Base-by-base conservation (phyloP, 306 rosid genomes). In the Carpinus fangiana region DNA sequence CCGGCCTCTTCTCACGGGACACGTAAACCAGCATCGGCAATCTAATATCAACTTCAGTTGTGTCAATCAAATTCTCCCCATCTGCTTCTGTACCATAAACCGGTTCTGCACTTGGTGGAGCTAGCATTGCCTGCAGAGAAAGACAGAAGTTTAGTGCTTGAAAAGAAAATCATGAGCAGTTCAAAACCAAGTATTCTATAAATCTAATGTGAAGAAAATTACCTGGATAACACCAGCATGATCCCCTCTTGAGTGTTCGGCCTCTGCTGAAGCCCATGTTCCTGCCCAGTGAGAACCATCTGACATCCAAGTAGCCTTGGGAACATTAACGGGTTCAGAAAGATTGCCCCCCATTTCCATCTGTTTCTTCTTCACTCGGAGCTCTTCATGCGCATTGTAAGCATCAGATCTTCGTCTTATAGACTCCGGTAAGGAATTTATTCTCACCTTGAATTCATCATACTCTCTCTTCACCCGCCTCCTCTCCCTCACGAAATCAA, bases 201-300 rank as follows among this genome's bases (percentile, higher is more conserved):
- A 67, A 61, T 52, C 2, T 71, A 5, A 45, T 60, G 34, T 38
- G 21, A 46, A 47, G 8, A 53, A 8, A 45, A 31, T 68, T 85
- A 92, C 97, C 96, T 93, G 97, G 82, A 93, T 90, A 18, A 93
- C 82, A 41, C 96, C 96, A 28, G 96, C 96, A 81, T 93, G 97
- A 61, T 93, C 96, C 12, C 97, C 97, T 84, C 96, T 86, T 1
- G 96, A 84, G 82, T 93, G 97, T 9, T 93, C 96, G 5, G 84
- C 31, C 76, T 93, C 94, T 28, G 85, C 88, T 12, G 93, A 93
- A 18, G 83, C 79, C 97, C 97, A 93, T 67, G 97, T 89, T 76
- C 97, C 97, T n/a, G 92, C 87, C 97, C 97, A 93, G 73, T 88
- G 92, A 86, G 96, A 89, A 47, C 96, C 92, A 85, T 93, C 97